Evolutionary conservation across 768 basidiomycete species (phyloP), one percentile per base, ranked within the genome.

Genomic region (Roridomyces roridus): DNA sequence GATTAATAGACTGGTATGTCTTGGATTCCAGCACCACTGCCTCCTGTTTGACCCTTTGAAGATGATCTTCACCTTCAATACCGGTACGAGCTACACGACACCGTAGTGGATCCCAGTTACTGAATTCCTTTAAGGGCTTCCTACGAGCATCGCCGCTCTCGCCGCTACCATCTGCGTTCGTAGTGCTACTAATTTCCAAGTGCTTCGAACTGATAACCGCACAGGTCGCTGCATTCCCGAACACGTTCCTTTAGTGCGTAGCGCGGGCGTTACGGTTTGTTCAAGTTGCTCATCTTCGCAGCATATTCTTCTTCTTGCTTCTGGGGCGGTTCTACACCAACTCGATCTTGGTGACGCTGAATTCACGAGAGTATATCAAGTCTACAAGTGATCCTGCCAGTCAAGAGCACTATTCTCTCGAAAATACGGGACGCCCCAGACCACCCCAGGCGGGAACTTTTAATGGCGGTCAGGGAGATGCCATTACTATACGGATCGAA

Each of bases 221-320:
- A 40, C 41, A 60, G 59, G 23, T 60, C 21, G 40, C 48, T 7
- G 59, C 59, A 4, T 55, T 51, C 37, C 49, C 59, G n/a, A 25
- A 42, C 40, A 60, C 59, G 10, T 60, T 55, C 45, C 53, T 60
- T 31, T 60, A 60, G 59, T 60, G 37, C 36, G 58, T 40, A 44
- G 14, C 17, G 14, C 23, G 11, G 23, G 35, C 2, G 6, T 20
- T 36, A 23, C 6, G 6, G 15, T 12, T 23, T 20, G 15, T 29
- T 10, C 24, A 7, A 41, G 28, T 17, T 35, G 5, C 18, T 23
- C 18, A 23, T 35, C 25, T 17, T 25, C 4, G 15, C 48, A 60
- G 59, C 49, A 60, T 60, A 36, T 55, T 60, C 54, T 60, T 44
- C 23, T 60, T 55, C 53, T 44, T 60, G 43, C 53, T 60, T 17